phyloP scores from a whole-genome alignment of 805 yeast genomes.

The Hanseniaspora guilliermondii region DNA sequence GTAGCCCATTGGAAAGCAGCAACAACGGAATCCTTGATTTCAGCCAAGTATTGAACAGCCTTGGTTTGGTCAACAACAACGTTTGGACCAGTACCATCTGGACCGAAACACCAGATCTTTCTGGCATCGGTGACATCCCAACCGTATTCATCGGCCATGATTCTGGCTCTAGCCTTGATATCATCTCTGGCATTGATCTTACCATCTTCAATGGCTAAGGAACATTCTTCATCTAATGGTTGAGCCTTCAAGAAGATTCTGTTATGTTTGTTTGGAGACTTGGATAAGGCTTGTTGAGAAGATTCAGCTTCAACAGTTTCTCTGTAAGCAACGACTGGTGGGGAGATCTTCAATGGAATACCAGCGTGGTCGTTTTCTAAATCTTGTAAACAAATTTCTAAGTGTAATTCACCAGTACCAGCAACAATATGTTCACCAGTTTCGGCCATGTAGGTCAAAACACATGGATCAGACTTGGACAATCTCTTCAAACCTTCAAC shows the following conservation, averaged over 20 bases:
- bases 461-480: constrained; percentile 99
- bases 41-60: constrained; percentile 98
- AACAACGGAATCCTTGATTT: constrained; percentile 98
- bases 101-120: constrained; percentile 99
- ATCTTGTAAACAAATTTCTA: constrained; percentile 93
- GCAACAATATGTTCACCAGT: constrained; percentile 99
- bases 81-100: constrained; percentile 98
- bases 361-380: constrained; percentile 99
- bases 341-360: constrained; percentile 93
- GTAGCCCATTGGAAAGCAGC: constrained; percentile 99
- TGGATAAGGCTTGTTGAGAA: constrained; percentile 89
- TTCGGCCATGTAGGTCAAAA: constrained; percentile 70
- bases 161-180: constrained; percentile 97
- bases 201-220: constrained; percentile 87
- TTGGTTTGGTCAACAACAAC: constrained; percentile 98
- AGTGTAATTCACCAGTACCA: constrained; percentile 98
- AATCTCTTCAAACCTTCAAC: constrained; percentile 99
- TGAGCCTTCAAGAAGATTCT: constrained; percentile 96
- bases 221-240: constrained; percentile 88
- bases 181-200: constrained; percentile 89
- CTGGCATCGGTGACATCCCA: constrained; percentile 99
- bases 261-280: constrained; percentile 99
- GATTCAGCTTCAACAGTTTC: constrained; percentile 94
- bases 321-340: constrained; percentile 97
- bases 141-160: constrained; percentile 96